Percentiles rank a stretch among this genome's conserved stretches.
These are phyloP conservation scores for Rhizopogon vesiculosus DNA, from an alignment of 768 basidiomycete genomes.

Conservation along the genomic window DNA sequence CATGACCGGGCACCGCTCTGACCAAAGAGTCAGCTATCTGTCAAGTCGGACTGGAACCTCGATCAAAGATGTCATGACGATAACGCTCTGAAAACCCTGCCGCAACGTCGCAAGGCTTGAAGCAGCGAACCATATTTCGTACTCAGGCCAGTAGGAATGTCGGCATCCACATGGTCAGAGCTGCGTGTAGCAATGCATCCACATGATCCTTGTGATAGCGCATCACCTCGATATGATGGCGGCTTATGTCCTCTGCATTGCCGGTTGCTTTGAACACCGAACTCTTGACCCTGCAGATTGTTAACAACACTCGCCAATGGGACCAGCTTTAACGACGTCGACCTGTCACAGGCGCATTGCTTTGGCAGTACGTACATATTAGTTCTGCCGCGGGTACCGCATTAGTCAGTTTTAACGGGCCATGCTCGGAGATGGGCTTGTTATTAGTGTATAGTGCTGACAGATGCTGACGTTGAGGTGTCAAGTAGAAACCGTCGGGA, in stretches of 20 bases:
- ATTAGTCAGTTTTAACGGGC: neutral
- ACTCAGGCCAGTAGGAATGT: neutral
- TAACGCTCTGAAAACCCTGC: neutral
- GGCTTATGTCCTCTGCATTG: neutral
- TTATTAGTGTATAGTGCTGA: neutral
- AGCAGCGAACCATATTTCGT: neutral
- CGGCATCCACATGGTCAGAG: neutral
- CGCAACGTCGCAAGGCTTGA: neutral
- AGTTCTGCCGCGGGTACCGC: neutral
- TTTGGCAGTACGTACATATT: neutral
- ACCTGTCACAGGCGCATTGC: neutral
- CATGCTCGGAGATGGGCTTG: neutral
- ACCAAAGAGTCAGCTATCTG: neutral
- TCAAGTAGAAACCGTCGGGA: neutral
- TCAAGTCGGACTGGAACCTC: neutral
- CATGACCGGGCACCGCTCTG: neutral
- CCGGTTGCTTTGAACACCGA: neutral
- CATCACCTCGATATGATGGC: neutral
- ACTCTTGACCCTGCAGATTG: neutral
- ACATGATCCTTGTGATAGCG: neutral
- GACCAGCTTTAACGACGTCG: neutral
- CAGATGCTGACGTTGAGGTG: neutral
- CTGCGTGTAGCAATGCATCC: neutral
- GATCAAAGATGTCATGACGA: neutral
- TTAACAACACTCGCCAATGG: neutral